Conservation (phyloP, 768 basidiomycete species). For the Tubosaeta sp. region DNA sequence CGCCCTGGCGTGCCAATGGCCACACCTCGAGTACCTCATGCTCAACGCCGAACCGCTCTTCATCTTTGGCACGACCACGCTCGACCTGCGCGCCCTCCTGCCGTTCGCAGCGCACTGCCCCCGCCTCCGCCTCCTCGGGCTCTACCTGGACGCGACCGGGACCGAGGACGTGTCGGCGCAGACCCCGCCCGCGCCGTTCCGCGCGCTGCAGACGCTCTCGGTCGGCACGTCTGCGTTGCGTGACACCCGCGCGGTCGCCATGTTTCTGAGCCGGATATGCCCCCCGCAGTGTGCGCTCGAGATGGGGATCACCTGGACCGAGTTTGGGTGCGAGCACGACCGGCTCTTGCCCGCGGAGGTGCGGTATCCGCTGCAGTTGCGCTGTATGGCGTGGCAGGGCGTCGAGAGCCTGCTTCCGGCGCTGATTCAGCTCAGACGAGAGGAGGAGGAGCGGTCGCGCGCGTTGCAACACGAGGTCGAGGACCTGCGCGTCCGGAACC, state of each 20-base stretch:
- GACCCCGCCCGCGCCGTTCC: slow-evolving; percentile 15
- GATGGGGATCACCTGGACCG: slow-evolving; percentile 47
- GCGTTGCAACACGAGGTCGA: slow-evolving; percentile 43
- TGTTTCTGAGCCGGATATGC: slow-evolving; percentile 51
- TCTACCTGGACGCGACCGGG: slow-evolving; percentile 35
- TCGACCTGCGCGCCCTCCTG: slow-evolving; percentile 37
- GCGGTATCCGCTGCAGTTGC: slow-evolving; percentile 9
- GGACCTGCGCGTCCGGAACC: slow-evolving; percentile 45
- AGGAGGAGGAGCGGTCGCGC: slow-evolving; percentile 39
- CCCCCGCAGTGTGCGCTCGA: slow-evolving; percentile 41
- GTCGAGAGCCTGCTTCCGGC: slow-evolving; percentile 42
- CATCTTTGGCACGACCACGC: slow-evolving; percentile 14
- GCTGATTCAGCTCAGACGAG: slow-evolving; percentile 38
- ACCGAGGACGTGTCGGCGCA: slow-evolving; percentile 11
- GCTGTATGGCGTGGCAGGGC: slow-evolving; percentile 39
- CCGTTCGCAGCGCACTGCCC: slow-evolving; percentile 40
- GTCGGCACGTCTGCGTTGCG: slow-evolving; percentile 49
- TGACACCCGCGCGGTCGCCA: slow-evolving; percentile 41
- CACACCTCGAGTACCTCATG: slow-evolving; percentile 39
- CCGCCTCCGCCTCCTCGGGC: slow-evolving; percentile 32
- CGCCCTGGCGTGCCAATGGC: slow-evolving; percentile 42
- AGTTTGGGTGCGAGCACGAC: slow-evolving; percentile 13
- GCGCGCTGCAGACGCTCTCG: slow-evolving; percentile 28
- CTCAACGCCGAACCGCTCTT: slow-evolving; percentile 46
- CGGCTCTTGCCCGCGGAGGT: slow-evolving; percentile 7